Evolutionary conservation across 768 basidiomycete species (phyloP).

Genomic region (Suillus bovinus): DNA sequence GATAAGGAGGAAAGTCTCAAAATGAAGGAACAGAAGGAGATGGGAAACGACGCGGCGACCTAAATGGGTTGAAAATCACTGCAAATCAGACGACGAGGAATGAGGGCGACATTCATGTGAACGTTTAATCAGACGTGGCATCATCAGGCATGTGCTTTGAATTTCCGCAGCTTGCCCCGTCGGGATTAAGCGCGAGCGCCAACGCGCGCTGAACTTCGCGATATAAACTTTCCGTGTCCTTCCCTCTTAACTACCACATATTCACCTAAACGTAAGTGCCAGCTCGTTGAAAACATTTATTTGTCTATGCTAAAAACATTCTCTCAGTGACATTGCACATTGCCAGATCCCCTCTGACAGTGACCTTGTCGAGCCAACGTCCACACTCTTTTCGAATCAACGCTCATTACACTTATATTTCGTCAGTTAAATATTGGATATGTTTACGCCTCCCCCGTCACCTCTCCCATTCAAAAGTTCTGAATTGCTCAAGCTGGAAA

Average conservation of each 20-base stretch:
- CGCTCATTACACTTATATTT: constrained; percentile 25
- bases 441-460: constrained; percentile 48
- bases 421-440: constrained; percentile 14
- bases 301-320: neutral
- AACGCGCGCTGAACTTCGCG: neutral
- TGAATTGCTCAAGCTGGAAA: neutral
- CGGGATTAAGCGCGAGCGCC: neutral
- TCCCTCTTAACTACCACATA: neutral
- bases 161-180: neutral
- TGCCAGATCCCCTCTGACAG: neutral
- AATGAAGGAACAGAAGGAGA: constrained; percentile 2
- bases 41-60: neutral
- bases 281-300: neutral
- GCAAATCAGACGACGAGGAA: constrained; percentile 4
- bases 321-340: neutral
- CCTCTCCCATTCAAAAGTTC: constrained; percentile 28
- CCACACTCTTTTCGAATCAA: constrained; percentile 31
- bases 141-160: neutral
- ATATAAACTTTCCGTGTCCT: neutral
- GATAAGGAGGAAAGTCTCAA: neutral
- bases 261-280: neutral
- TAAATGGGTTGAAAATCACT: constrained; percentile 3
- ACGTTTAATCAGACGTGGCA: neutral
- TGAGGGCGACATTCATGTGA: neutral
- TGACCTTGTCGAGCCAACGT: constrained; percentile 7